Evolutionary conservation across 73 alveolate species (phyloP), one percentile per base, ranked within the genome.

Genomic region (Paramecium pentaurelia): DNA sequence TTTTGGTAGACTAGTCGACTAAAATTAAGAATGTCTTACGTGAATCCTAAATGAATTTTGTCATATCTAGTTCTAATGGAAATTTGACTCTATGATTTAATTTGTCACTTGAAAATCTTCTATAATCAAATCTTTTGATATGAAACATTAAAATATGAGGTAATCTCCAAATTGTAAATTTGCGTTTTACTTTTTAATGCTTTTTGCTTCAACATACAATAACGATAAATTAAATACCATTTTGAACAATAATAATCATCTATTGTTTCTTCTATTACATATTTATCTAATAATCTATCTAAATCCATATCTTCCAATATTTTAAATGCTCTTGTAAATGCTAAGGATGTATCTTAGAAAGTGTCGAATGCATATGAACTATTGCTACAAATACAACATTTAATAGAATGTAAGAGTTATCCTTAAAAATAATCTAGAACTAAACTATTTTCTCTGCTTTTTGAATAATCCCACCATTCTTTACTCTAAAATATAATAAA

Each of bases 341-440:
- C 71, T 51, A 89, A 32, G 11, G 94, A 89, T 8, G 77, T 77
- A 47, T 89, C 94, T 45, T 92, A 49, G 92, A 96, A 96, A 77
- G 92, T 94, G 80, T 96, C 99, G 84, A 95, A 96, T 16, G 99
- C 96, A 40, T 77, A 71, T 38, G 96, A 86, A 47, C 88, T 60
- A 32, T 88, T 42, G 3, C 86, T 90, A 71, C 99, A 96, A 14
- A 54, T 25, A 10, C 93, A 34, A 93, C 99, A 95, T 34, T 70
- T 95, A 4, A 95, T 93, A 18, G 84, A 89, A 73, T 86, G 94
- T 93, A 94, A 86, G 28, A 96, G 91, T 54, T 96, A 92, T 16
- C 99, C 99, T 93, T 93, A 70, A 70, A 96, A 96, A 38, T 92
- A 45, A 58, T 96, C 99, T 2, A 96, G 73, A 16, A 96, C 93